Percentiles rank a stretch among this genome's conserved stretches.
These are phyloP conservation scores for Amanita phalloides DNA, from an alignment of 768 basidiomycete genomes.

Conservation along the genomic window DNA sequence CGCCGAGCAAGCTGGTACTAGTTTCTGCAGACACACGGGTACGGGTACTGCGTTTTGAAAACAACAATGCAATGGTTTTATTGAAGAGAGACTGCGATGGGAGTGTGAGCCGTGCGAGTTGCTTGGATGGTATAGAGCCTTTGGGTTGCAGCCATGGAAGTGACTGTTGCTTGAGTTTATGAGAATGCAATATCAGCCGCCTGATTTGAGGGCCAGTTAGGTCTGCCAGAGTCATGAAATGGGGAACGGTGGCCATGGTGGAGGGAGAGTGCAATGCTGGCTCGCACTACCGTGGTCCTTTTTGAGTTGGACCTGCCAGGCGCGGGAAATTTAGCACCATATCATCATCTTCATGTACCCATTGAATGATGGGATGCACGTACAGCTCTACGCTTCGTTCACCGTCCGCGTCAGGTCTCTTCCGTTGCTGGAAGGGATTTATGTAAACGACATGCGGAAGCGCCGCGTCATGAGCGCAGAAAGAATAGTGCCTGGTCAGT, in stretches of 20 bases:
- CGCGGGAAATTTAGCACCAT: too few relatives aligned
- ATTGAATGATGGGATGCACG: too few relatives aligned
- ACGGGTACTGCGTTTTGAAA: slow-evolving; percentile 89
- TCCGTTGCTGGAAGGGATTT: too few relatives aligned
- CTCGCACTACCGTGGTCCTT: not conserved
- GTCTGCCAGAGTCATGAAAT: slow-evolving; percentile 86
- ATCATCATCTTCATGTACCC: too few relatives aligned
- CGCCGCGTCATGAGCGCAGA: too few relatives aligned
- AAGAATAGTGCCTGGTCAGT: too few relatives aligned
- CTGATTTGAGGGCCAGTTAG: slow-evolving; percentile 66
- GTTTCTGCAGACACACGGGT: slow-evolving; percentile 89
- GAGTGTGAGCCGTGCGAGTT: slow-evolving; percentile 32
- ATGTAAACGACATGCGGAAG: too few relatives aligned
- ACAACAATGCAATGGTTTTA: slow-evolving; percentile 83
- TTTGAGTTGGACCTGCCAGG: not conserved
- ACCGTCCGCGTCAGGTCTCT: too few relatives aligned
- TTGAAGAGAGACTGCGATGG: slow-evolving; percentile 69
- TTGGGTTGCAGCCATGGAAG: slow-evolving; percentile 60
- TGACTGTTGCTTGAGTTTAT: slow-evolving; percentile 50
- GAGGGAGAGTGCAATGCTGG: not conserved
- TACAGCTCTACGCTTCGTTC: too few relatives aligned
- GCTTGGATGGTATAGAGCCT: slow-evolving; percentile 21
- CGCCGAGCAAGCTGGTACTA: slow-evolving; percentile 67
- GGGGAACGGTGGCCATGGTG: slow-evolving; percentile 30
- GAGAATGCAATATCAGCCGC: slow-evolving; percentile 52